Percentiles rank a stretch among this genome's conserved stretches.
Conservation (phyloP, 768 basidiomycete genomes). For the Pleurotus tuoliensis region DNA sequence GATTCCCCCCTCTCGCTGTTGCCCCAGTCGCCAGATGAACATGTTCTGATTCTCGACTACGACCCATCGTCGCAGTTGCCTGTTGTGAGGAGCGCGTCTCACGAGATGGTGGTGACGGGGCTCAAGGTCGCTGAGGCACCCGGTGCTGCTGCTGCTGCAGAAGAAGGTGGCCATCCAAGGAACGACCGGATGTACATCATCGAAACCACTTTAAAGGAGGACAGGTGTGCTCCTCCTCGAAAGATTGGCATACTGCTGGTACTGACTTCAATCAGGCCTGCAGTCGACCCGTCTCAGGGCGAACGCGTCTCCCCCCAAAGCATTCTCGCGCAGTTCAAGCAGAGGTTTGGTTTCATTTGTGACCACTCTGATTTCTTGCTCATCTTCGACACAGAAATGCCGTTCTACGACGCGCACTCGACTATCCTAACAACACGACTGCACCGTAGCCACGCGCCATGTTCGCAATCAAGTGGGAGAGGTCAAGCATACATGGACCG, state of each 20-base stretch:
- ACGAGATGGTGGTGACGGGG: conserved; percentile 44
- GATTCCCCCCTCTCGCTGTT: conserved; percentile 68
- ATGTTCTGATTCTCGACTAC: conserved; percentile 71
- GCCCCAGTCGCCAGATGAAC: conserved; percentile 57
- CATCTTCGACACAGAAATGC: conserved; percentile 36
- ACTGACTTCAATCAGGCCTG: not conserved
- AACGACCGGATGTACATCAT: conserved; percentile 76
- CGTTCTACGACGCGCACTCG: conserved; percentile 52
- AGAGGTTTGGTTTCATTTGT: conserved; percentile 41
- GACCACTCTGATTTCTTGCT: not conserved
- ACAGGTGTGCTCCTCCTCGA: conserved; percentile 20
- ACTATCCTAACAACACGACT: conserved; percentile 33
- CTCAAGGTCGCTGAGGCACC: conserved; percentile 72
- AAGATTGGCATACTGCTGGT: not conserved
- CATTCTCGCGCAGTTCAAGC: conserved; percentile 61
- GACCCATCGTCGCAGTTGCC: conserved; percentile 43
- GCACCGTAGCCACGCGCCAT: too few species aligned
- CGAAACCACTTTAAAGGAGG: conserved; percentile 50
- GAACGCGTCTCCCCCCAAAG: conserved; percentile 47
- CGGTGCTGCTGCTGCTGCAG: conserved; percentile 55
- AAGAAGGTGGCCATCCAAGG: conserved; percentile 36
- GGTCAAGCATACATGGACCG: too few species aligned
- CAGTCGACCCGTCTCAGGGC: conserved; percentile 20
- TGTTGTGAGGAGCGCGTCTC: conserved; percentile 48
- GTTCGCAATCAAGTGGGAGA: too few species aligned